Evolutionary conservation across 257 asterid species (phyloP).

Genomic region (Apocynum venetum): DNA sequence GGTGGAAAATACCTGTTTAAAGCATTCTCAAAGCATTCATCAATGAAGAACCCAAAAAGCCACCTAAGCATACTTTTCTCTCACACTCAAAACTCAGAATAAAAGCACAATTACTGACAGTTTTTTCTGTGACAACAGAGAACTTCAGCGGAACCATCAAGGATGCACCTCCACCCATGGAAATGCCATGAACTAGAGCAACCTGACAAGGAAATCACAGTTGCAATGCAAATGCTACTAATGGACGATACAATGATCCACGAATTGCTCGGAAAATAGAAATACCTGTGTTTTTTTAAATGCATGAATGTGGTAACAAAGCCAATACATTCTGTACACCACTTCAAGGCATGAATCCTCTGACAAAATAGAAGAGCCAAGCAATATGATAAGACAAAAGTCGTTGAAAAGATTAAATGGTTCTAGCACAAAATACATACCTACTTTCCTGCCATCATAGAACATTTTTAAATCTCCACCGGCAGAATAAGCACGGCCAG

Average conservation of each 20-base stretch:
- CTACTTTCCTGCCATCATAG: constrained; percentile 66
- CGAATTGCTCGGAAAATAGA: background rate
- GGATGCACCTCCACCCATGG: constrained; percentile 99
- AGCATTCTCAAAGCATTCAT: background rate
- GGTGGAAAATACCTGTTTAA: constrained; percentile 70
- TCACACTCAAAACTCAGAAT: background rate
- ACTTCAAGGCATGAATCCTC: constrained; percentile 85
- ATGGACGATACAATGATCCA: background rate
- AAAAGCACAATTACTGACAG: constrained; percentile 42
- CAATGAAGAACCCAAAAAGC: background rate
- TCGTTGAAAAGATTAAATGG: constrained; percentile 7
- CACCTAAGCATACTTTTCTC: background rate
- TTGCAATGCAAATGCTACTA: constrained; percentile 2
- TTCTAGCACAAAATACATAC: constrained; percentile 31
- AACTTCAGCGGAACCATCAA: constrained; percentile 89
- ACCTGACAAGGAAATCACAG: constrained; percentile 39
- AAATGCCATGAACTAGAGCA: constrained; percentile 86
- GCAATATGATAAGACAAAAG: constrained; percentile 5
- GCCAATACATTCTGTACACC: constrained; percentile 95
- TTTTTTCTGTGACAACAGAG: constrained; percentile 87
- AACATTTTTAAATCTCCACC: constrained; percentile 95
- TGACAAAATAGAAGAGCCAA: constrained; percentile 24
- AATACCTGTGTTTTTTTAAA: constrained; percentile 71
- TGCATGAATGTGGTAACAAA: constrained; percentile 88
- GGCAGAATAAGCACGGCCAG: constrained; percentile 96